Base-by-base conservation (phyloP, 768 basidiomycete genomes). In the Leccinum incarnatum region DNA sequence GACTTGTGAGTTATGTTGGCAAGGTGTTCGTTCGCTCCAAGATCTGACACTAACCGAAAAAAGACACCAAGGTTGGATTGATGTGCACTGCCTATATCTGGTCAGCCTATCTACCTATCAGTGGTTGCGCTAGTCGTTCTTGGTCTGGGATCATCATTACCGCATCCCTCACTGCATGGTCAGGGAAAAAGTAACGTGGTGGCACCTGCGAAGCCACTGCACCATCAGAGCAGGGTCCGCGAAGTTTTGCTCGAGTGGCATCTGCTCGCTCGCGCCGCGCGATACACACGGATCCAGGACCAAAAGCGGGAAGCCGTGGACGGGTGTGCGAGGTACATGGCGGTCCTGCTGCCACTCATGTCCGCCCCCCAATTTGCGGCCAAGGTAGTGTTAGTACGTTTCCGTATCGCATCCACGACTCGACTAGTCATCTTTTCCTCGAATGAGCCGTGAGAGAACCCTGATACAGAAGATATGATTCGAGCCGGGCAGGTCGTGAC, bases 151-250 rank as follows among this genome's bases (percentile, higher is more conserved):
- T 45, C 42, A 61, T 65, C 55, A 68, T 70, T 68, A 67, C 67
- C 57, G 60, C 67, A 62, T 62, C 51, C 19, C 54, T 50, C 65
- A 50, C 54, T 61, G 30, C 47, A 32, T 56, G 42, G 50, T 67
- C 60, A 65, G 65, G 65, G 68, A 42, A 60, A 57, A 29, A 49
- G 58, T 36, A 57, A 52, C 67, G 65, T 67, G 65, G 58, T 57
- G 27, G 21, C 48, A 27, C 47, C 21, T 49, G 21, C 56, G 42
- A 53, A 25, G 45, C 10, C 23, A 50, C 53, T 42, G 53, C 34
- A 50, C 53, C 56, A 63, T 63, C 36, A 34, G 46, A 62, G 50
- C 58, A 68, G 46, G 54, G 45, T 29, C 53, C 56, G 49, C 56
- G 55, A 37, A 48, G 48, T 53, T 10, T 66, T 56, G 59, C 37